Conservation (phyloP, 441 rosid genomes). For the Populus trichocarpa region DNA sequence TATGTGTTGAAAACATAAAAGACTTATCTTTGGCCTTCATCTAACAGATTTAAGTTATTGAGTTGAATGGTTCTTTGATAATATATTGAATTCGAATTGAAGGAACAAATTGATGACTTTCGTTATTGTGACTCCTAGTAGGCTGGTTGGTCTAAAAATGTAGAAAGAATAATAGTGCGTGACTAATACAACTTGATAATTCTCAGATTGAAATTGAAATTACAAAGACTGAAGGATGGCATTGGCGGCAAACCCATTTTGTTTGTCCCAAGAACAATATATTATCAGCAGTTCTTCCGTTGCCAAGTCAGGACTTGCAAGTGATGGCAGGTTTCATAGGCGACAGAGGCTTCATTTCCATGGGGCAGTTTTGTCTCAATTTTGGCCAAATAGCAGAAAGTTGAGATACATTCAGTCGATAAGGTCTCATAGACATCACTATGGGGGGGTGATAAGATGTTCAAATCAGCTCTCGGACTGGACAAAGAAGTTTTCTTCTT, state of each 20-base stretch:
- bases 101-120: neutral
- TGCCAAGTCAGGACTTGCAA: conserved; percentile 30
- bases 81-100: neutral
- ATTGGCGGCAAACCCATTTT: conserved; percentile 43
- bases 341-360: conserved; percentile 30
- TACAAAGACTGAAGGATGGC: conserved; percentile 48
- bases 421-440: conserved; percentile 22
- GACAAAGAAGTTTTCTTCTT: conserved; percentile 25
- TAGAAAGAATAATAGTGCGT: neutral
- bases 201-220: conserved; percentile 36
- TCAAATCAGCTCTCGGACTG: conserved; percentile 30
- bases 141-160: neutral
- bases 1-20: neutral
- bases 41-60: neutral
- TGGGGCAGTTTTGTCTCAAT: conserved; percentile 32
- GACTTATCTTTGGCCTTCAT: neutral
- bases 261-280: conserved; percentile 42
- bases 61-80: neutral
- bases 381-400: conserved; percentile 32
- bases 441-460: conserved; percentile 26
- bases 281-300: conserved; percentile 21
- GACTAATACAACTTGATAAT: conserved; percentile 13
- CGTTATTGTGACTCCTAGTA: neutral
- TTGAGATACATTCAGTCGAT: conserved; percentile 26
- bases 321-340: conserved; percentile 25